Evolutionary conservation across 2,329 filamentous ascomycete species (phyloP).

Genomic region (Apiospora pterosperma): DNA sequence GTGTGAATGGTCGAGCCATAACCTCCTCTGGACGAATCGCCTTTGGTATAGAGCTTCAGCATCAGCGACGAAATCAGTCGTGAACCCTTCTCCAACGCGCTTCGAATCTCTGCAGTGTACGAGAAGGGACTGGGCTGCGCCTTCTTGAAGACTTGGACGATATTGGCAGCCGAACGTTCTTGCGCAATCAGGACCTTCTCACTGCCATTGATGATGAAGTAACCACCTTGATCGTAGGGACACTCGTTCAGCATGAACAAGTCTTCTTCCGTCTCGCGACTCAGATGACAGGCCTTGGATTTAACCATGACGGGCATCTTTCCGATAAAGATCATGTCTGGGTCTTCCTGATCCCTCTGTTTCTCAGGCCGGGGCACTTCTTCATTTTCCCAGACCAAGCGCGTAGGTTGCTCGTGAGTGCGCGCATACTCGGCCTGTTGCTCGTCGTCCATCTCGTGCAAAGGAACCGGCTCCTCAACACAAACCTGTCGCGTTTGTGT

Average conservation of each 20-base stretch:
- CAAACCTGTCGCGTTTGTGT: slow-evolving; percentile 81
- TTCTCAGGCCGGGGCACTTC: slow-evolving; percentile 49
- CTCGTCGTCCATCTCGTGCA: slow-evolving; percentile 66
- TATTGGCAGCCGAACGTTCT: slow-evolving; percentile 95
- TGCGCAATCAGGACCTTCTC: slow-evolving; percentile 98
- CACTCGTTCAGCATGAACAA: slow-evolving; percentile 94
- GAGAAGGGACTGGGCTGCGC: slow-evolving; percentile 87
- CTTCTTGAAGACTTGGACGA: slow-evolving; percentile 99
- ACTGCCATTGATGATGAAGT: slow-evolving; percentile 98
- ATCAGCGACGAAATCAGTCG: slow-evolving; percentile 89
- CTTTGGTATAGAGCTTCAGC: slow-evolving; percentile 86
- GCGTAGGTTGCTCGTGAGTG: slow-evolving; percentile 56
- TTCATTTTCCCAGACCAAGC: slow-evolving; percentile 59
- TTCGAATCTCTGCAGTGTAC: slow-evolving; percentile 93
- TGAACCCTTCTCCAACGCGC: slow-evolving; percentile 93
- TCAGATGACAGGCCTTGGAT: slow-evolving; percentile 90
- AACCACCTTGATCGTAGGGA: slow-evolving; percentile 96
- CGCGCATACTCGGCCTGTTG: slow-evolving; percentile 52
- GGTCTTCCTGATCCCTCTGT: slow-evolving; percentile 54
- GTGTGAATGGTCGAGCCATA: slow-evolving; percentile 87
- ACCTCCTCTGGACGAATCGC: slow-evolving; percentile 72
- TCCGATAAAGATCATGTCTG: slow-evolving; percentile 82
- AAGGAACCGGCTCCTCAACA: slow-evolving; percentile 66
- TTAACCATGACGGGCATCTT: slow-evolving; percentile 98
- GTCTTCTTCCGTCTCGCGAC: slow-evolving; percentile 77